These are phyloP conservation scores for Globisporangium heterothallicum DNA, from an alignment of 352 stramenopile species.

Conservation along the genomic window DNA sequence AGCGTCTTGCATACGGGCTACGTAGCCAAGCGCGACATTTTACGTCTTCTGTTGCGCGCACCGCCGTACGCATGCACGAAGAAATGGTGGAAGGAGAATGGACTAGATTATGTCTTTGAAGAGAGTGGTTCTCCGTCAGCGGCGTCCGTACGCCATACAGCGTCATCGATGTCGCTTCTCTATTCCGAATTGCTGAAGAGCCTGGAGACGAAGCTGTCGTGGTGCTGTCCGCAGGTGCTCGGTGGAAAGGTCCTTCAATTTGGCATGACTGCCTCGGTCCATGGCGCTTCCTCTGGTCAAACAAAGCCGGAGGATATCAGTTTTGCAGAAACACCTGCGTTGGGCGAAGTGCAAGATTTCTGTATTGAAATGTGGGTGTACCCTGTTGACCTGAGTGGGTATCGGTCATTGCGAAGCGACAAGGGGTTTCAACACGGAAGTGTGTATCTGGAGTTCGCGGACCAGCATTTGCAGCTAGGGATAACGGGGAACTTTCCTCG, in stretches of 20 bases:
- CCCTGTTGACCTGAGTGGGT: conserved; percentile 54
- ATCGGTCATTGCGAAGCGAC: conserved; percentile 64
- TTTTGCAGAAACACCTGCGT: conserved; percentile 53
- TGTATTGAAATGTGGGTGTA: conserved; percentile 81
- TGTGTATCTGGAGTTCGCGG: conserved; percentile 69
- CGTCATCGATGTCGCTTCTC: conserved; percentile 67
- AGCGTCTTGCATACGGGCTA: conserved; percentile 58
- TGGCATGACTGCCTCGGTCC: conserved; percentile 28
- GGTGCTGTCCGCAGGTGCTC: conserved; percentile 24
- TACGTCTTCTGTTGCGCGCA: conserved; percentile 54
- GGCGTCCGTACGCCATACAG: conserved; percentile 38
- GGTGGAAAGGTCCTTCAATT: conserved; percentile 62
- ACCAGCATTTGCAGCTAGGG: conserved; percentile 55
- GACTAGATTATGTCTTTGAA: conserved; percentile 19
- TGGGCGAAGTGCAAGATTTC: conserved; percentile 63
- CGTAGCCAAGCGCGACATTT: conserved; percentile 77
- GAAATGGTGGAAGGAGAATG: conserved; percentile 62
- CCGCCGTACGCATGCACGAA: conserved; percentile 48
- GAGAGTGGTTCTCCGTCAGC: conserved; percentile 10
- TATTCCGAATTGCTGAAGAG: conserved; percentile 66
- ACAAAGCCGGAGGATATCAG: conserved; percentile 53
- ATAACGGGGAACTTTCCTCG: conserved; percentile 71
- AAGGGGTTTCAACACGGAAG: conserved; percentile 66
- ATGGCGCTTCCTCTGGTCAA: conserved; percentile 11
- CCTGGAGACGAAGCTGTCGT: conserved; percentile 57